Conservation (phyloP, 257 asterid species). For the Solanum clarkiae region DNA sequence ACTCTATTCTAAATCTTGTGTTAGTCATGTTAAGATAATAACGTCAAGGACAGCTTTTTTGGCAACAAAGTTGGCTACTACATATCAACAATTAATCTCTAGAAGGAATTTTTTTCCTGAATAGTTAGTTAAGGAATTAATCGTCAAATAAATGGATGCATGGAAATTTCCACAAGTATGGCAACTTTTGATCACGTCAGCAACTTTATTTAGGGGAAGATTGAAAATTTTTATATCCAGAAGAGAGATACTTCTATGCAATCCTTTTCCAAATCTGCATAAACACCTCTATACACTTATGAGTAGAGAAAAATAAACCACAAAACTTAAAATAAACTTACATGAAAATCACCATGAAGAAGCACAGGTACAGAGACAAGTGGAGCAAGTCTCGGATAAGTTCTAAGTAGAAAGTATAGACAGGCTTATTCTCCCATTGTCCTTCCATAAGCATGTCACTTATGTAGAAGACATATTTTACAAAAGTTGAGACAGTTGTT, state of each 20-base stretch:
- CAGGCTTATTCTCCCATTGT: conserved; percentile 97
- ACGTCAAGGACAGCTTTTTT: neutral
- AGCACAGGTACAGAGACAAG: conserved; percentile 90
- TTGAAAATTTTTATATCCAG: neutral
- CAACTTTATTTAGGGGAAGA: neutral
- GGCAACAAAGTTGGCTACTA: neutral
- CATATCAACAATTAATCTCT: neutral
- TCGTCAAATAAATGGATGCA: neutral
- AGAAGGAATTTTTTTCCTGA: neutral
- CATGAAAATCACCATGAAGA: conserved; percentile 92
- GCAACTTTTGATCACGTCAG: neutral
- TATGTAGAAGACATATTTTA: conserved; percentile 71
- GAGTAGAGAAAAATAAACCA: neutral
- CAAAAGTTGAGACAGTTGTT: conserved; percentile 68
- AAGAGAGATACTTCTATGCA: neutral
- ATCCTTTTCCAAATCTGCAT: neutral
- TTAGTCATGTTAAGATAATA: neutral
- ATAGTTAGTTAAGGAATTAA: neutral
- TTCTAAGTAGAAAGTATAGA: conserved; percentile 89
- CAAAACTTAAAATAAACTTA: conserved; percentile 23
- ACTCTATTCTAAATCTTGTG: neutral
- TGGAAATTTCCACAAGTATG: neutral
- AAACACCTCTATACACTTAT: neutral
- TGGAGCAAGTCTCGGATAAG: conserved; percentile 82
- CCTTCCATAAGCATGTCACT: conserved; percentile 98